Base-by-base conservation (phyloP, 192 early-diverging fungal genomes). In the Rhizoclosmatium sp. region DNA sequence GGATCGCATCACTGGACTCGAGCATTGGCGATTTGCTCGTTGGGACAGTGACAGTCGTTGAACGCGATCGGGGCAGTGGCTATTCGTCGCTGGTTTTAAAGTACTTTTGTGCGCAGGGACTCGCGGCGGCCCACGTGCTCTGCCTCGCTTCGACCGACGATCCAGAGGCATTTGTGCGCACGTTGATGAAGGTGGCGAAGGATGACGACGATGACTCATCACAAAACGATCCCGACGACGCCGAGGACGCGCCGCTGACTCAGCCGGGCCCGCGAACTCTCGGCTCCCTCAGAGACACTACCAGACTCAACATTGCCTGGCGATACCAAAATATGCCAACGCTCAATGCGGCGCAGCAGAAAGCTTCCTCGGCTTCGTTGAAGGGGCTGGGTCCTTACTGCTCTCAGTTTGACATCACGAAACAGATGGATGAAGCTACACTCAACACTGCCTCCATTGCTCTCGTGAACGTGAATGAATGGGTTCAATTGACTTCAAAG, bases 271-370 rank as follows among this genome's bases (percentile, higher is more conserved):
- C 48, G 4, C 67, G 80, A 21, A 31, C 40, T 47, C 51, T 85
- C 67, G 86, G 85, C 3, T 68, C 75, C 40, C 54, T 81, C 10
- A 73, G 84, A 60, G 69, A 84, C 16, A 84, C 82, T n/a, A 93
- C 94, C 67, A 81, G 85, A 1, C 89, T 99, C 90, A 91, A 87
- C 65, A 98, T 99, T 69, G 97, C 97, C 1, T 99, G 97, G 97
- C 84, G 97, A 64, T 99, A 99, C 86, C 88, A 96, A 79, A 87
- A 89, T 49, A 67, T 97, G 73, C 95, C 95, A 51, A 85, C 87
- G 66, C 90, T 94, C 81, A 88, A 85, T 42, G 80, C 68, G 49
- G 75, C 59, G 2, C 46, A 21, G 40, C n/a, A 14, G 5, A 40
- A 79, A 19, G 5, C 51, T 42, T 56, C 59, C 23, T 61, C 81